phyloP scores from a whole-genome alignment of 441 rosid genomes.

The Pelargonium cotyledonis region DNA sequence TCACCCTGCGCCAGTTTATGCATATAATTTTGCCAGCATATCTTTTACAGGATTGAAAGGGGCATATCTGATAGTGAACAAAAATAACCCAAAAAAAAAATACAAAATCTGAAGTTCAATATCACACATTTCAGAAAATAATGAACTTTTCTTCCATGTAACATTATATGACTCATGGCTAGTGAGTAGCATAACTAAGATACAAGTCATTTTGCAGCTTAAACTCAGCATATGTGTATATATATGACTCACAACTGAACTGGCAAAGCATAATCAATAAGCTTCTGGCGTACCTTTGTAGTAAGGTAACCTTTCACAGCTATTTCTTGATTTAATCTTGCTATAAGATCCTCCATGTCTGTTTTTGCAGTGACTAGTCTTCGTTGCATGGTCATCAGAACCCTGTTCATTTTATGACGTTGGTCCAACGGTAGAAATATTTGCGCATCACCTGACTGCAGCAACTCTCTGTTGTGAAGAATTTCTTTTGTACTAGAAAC shows the following conservation, averaged over 20 bases:
- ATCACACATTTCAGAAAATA: no score
- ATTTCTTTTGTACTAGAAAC: conserved; percentile 24
- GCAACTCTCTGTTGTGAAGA: conserved; percentile 30
- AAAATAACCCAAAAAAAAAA: no score
- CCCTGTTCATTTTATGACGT: conserved; percentile 65
- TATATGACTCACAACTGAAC: conserved; percentile 29
- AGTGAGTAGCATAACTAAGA: not conserved
- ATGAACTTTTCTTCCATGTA: no score
- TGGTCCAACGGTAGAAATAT: conserved; percentile 59
- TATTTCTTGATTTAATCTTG: conserved; percentile 82
- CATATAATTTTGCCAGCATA: no score
- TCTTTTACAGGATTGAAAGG: no score
- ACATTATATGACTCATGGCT: not conserved
- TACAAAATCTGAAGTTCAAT: no score
- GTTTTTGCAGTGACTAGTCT: conserved; percentile 73
- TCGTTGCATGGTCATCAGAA: conserved; percentile 52
- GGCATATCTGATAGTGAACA: no score
- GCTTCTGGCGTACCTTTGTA: conserved; percentile 51
- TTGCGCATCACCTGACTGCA: conserved; percentile 32
- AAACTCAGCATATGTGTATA: not conserved
- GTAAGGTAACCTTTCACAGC: conserved; percentile 70
- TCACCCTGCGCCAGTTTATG: no score
- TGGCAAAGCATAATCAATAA: conserved; percentile 6
- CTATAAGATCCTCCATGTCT: conserved; percentile 85
- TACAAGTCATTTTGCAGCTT: not conserved